phyloP scores from a whole-genome alignment of 345 rosid species.

The Hibiscus trionum region DNA sequence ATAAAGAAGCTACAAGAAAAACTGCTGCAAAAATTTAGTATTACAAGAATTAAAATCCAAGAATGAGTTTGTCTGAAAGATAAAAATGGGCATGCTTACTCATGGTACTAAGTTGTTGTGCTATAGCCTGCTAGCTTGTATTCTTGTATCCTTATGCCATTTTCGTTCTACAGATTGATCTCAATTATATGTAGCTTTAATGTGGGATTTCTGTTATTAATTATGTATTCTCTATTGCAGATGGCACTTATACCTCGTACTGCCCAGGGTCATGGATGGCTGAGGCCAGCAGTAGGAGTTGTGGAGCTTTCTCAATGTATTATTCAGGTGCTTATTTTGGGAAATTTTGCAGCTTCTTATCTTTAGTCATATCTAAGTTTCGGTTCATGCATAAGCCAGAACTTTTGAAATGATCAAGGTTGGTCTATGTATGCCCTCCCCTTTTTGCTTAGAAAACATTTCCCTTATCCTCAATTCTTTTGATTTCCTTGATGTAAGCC shows the following conservation, averaged over 20 bases:
- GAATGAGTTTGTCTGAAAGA: no score
- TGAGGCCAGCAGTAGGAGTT: conserved; percentile 94
- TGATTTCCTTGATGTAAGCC: no score
- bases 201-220: conserved; percentile 2
- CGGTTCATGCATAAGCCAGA: background rate
- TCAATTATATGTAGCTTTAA: background rate
- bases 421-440: background rate
- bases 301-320: conserved; percentile 94
- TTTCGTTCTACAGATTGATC: background rate
- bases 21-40: no score
- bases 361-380: background rate
- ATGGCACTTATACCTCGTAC: conserved; percentile 92
- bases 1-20: no score
- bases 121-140: background rate
- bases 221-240: conserved; percentile 30
- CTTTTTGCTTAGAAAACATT: background rate
- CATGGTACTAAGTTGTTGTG: background rate
- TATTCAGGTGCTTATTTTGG: conserved; percentile 55
- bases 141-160: background rate
- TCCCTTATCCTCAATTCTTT: background rate
- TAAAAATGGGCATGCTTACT: background rate
- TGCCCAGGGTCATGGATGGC: conserved; percentile 95
- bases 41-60: no score
- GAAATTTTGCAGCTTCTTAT: background rate
- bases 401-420: background rate